Conservation (phyloP, 1,139 yeast genomes). For the Kurtzmaniella quercitrusa region DNA sequence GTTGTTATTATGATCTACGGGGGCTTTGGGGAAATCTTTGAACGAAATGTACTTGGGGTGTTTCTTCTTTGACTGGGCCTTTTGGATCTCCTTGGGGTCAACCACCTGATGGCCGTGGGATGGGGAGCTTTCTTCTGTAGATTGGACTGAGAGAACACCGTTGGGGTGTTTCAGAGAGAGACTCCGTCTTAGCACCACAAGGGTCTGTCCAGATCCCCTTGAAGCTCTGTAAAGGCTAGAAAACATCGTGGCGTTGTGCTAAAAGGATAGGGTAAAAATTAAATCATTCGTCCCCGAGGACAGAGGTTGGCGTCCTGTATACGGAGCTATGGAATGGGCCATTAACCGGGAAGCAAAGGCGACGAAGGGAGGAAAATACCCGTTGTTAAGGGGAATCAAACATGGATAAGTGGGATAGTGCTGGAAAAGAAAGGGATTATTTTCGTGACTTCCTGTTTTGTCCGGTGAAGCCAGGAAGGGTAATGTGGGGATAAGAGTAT, state of each 20-base stretch:
- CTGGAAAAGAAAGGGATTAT: too few relatives aligned
- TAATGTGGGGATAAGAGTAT: too few relatives aligned
- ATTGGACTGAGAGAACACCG: conserved; percentile 1
- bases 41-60: conserved; percentile 19
- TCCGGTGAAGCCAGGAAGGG: too few relatives aligned
- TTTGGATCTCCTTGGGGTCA: conserved; percentile 1
- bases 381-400: too few relatives aligned
- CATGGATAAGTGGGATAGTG: too few relatives aligned
- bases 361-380: too few relatives aligned
- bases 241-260: not conserved
- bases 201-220: not conserved
- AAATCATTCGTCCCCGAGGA: not conserved
- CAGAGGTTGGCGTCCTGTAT: not conserved
- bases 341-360: too few relatives aligned
- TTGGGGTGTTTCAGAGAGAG: conserved; percentile 6
- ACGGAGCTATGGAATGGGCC: not conserved
- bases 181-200: not conserved
- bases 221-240: not conserved
- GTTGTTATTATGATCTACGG: conserved; percentile 9
- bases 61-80: conserved; percentile 1
- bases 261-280: not conserved
- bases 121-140: conserved; percentile 2
- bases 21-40: conserved; percentile 25
- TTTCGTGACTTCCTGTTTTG: too few relatives aligned
- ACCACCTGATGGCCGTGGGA: conserved; percentile 6